Evolutionary conservation across 1,284 basidiomycete genomes (phyloP).

Genomic region (Malassezia caprae): DNA sequence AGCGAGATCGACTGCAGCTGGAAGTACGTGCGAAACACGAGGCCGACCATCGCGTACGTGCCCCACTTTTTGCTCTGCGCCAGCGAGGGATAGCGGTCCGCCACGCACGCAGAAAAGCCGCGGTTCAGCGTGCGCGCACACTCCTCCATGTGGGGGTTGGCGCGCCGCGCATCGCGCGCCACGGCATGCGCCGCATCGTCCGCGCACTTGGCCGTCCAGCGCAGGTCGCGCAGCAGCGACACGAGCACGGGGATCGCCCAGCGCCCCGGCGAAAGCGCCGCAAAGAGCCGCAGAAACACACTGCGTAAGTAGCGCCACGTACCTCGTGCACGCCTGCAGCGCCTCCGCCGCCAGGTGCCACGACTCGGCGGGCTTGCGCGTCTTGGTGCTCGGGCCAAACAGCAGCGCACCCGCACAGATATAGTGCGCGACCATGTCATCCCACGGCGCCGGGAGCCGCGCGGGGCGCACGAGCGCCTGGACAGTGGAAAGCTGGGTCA

Average conservation of each 20-base stretch:
- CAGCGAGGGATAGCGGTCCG: constrained; percentile 62
- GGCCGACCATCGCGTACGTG: constrained; percentile 81
- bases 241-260: constrained; percentile 37
- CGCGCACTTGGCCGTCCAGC: constrained; percentile 29
- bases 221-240: constrained; percentile 31
- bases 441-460: constrained; percentile 28
- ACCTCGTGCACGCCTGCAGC: constrained; percentile 23
- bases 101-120: constrained; percentile 80
- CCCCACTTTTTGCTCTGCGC: constrained; percentile 74
- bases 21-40: constrained; percentile 90
- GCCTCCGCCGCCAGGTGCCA: constrained; percentile 26
- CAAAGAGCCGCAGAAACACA: constrained; percentile 31
- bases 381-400: not conserved
- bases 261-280: constrained; percentile 26
- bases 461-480: constrained; percentile 19
- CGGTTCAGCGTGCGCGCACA: constrained; percentile 82
- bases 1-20: constrained; percentile 82
- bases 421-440: constrained; percentile 30
- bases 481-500: constrained; percentile 5
- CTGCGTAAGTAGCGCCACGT: not conserved
- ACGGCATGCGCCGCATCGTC: constrained; percentile 21
- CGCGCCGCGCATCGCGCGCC: not conserved
- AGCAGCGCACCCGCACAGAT: constrained; percentile 21
- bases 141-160: constrained; percentile 64
- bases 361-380: constrained; percentile 9